Evolutionary conservation across 768 basidiomycete genomes (phyloP), one percentile per base, ranked within the genome.

Genomic region (Rhodotorula diobovata): DNA sequence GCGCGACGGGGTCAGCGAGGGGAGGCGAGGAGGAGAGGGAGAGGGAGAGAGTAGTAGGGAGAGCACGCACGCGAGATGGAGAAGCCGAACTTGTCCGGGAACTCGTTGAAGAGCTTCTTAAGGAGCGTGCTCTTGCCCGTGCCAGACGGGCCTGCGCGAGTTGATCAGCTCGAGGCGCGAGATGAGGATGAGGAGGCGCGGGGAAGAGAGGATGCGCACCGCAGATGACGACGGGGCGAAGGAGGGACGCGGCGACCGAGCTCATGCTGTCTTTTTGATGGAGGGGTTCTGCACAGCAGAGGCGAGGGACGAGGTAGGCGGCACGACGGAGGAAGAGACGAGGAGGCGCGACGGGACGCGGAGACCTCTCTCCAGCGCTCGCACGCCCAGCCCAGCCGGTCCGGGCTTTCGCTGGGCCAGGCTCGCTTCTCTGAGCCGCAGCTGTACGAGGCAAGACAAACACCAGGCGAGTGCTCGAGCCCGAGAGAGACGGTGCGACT

Each of bases 91-190:
- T 85, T 87, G 80, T 89, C 87, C 7, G 92, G 93, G 79, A 85
- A 86, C 43, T 91, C 89, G 39, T 81, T 81, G 80, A 97, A 90
- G 63, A 98, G 87, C 61, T 87, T 87, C 61, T 84, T 84, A 61
- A 97, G 85, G 43, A 97, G 86, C 1, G 95, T 95, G 78, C 89
- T 91, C 81, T 97, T 98, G 63, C 95, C 95, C 4, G 93, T 90
- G 1, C 94, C 93, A 2, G 91, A 93, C 1, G 93, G 93, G 0
- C 70, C 70, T 71, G 66, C 10, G 32, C 20, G n/a, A 4, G 4
- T 41, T 4, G 23, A 28, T 14, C 1, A n/a, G 37, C 28, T 20
- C 25, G 15, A 16, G 23, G 14, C 1, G 23, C 34, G 23, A 18
- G 46, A 10, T 25, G 28, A 20, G 16, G 32, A 4, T n/a, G 9